A percentile compares a stretch with the other conserved stretches of the same genome.
phyloP scores from a whole-genome alignment of 2,329 filamentous ascomycete genomes.

The Macroventuria anomochaeta region DNA sequence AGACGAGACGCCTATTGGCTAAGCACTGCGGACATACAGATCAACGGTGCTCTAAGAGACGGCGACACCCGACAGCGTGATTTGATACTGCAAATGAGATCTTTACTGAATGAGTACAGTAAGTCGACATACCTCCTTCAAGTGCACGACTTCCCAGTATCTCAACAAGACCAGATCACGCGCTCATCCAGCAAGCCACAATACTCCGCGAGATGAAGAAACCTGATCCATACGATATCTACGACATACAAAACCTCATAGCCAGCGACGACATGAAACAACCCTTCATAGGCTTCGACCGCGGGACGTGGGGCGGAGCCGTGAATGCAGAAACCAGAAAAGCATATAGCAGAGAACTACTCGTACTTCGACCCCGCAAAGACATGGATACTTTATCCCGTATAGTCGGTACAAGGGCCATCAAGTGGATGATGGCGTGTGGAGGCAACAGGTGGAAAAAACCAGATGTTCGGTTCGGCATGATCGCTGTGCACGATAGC shows the following conservation, averaged over 20 bases:
- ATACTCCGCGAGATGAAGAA: slow-evolving; percentile 7
- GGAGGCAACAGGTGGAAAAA: neutral
- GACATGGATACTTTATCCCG: slow-evolving; percentile 17
- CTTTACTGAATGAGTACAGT: slow-evolving; percentile 24
- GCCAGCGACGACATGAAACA: neutral
- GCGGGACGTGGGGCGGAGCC: neutral
- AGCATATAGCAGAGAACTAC: slow-evolving; percentile 6
- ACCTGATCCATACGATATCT: slow-evolving; percentile 13
- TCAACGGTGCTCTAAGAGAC: neutral
- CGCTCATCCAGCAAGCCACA: slow-evolving; percentile 14
- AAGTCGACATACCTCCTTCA: neutral
- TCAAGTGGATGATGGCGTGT: neutral
- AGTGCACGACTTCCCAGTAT: too few relatives aligned
- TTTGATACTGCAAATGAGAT: slow-evolving; percentile 17
- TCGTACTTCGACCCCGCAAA: slow-evolving; percentile 5
- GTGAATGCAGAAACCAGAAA: slow-evolving; percentile 4
- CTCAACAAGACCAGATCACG: neutral
- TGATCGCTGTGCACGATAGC: neutral
- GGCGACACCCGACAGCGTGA: slow-evolving; percentile 12
- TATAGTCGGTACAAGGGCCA: slow-evolving; percentile 3
- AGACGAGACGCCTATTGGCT: neutral
- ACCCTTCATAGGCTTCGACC: neutral
- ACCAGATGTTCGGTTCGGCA: neutral
- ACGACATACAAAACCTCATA: slow-evolving; percentile 16
- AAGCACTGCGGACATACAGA: neutral